These are phyloP conservation scores for Erysiphe neolycopersici DNA, from an alignment of 2,329 filamentous ascomycete genomes.

Conservation along the genomic window DNA sequence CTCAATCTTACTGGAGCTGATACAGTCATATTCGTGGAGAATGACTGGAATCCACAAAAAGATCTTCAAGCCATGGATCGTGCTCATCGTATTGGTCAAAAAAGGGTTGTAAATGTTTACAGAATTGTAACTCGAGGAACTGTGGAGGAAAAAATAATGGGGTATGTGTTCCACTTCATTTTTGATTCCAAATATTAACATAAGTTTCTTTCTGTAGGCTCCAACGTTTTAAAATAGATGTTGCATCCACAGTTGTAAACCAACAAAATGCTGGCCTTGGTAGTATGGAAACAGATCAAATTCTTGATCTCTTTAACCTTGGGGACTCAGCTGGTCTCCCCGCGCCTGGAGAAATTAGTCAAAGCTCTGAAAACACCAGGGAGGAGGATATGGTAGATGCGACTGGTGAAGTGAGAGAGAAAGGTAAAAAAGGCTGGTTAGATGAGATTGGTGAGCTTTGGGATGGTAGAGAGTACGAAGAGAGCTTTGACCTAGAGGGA, in stretches of 20 bases:
- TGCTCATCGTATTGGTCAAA: conserved; percentile 92
- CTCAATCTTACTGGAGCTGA: conserved; percentile 91
- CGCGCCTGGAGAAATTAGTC: conserved; percentile 25
- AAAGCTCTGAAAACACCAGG: conserved; percentile 31
- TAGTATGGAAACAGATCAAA: conserved; percentile 94
- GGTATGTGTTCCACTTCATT: conserved; percentile 19
- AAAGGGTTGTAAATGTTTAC: conserved; percentile 99
- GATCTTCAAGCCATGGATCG: conserved; percentile 98
- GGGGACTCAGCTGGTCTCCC: conserved; percentile 49
- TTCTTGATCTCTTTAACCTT: conserved; percentile 85
- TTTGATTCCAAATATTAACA: not conserved
- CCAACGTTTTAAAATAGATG: conserved; percentile 98
- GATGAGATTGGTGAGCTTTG: conserved; percentile 89
- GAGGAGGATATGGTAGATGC: conserved; percentile 84
- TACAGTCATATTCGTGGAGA: conserved; percentile 97
- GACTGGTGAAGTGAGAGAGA: conserved; percentile 72
- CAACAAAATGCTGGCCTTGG: conserved; percentile 88
- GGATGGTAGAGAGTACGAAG: conserved; percentile 94
- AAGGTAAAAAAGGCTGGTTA: conserved; percentile 88
- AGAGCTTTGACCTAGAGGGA: conserved; percentile 87
- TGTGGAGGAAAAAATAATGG: conserved; percentile 91
- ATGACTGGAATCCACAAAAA: conserved; percentile 98
- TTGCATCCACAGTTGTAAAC: conserved; percentile 92
- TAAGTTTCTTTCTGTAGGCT: conserved; percentile 26
- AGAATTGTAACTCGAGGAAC: conserved; percentile 88